Evolutionary conservation across 352 stramenopile genomes (phyloP), one percentile per base, ranked within the genome.

Genomic region (Phytophthora litchii): DNA sequence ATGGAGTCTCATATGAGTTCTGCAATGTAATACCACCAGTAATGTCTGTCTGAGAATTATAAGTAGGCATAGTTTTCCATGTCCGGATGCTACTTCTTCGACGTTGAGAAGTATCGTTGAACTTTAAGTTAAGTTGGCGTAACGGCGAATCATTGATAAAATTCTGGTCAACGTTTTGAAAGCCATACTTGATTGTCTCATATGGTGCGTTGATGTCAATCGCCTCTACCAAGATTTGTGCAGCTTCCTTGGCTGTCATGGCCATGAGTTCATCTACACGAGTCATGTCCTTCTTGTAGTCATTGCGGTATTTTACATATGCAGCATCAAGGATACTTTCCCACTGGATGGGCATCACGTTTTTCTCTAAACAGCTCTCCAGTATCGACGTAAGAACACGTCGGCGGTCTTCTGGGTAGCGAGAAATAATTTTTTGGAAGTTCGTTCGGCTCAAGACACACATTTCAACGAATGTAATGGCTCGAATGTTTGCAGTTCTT

Each of bases 401-500:
- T 11, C 45, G 52, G 12, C 60, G 52, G 14, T 68, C 60, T 16
- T 58, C 51, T 0, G 52, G 60, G 27, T 58, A 58, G 1, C 44
- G 37, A 0, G 29, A 60, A 32, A 60, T 60, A 5, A 60, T 50
- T 0, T 8, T 9, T 23, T 68, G 60, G 6, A 67, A 67, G 17
- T n/a, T 6, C 11, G 25, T 27, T 7, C 38, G 38, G 21, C 4
- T 21, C n/a, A 67, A 36, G 3, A 64, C 32, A 10, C 58, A 64
- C 25, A 73, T 58, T 19, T 69, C 64, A 10, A 67, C 60, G 32
- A 61, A 75, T 0, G 61, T 68, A 0, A 45, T 7, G 1, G 67
- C 60, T 35, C 57, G 62, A 4, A 75, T 31, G 29, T 23, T 70
- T 17, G 54, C 49, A 6, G 63, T 60, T 11, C 61, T 38, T 6